Conservation (phyloP, 1,139 yeast genomes). For the Yarrowia galli region DNA sequence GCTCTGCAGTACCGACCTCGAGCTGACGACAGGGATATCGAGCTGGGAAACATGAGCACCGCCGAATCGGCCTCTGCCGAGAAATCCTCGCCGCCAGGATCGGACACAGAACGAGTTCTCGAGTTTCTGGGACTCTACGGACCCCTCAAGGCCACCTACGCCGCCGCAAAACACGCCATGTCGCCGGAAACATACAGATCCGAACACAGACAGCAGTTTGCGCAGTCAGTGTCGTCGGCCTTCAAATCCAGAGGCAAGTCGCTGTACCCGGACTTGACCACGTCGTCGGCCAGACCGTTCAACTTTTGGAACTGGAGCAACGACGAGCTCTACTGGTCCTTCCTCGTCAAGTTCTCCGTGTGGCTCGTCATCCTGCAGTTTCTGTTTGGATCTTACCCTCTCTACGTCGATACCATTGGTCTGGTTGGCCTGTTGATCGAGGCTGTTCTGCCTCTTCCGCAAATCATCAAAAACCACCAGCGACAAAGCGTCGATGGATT, state of each 20-base stretch:
- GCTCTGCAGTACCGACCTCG: slow-evolving; percentile 66
- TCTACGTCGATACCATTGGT: slow-evolving; percentile 69
- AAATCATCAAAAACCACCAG: slow-evolving; percentile 73
- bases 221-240: slow-evolving; percentile 6
- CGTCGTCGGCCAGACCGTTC: slow-evolving; percentile 58
- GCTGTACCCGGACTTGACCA: slow-evolving; percentile 9
- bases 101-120: slow-evolving; percentile 20
- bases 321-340: slow-evolving; percentile 69
- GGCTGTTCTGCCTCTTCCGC: slow-evolving; percentile 87
- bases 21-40: slow-evolving; percentile 15
- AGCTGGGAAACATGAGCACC: neutral
- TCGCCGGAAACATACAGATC: slow-evolving; percentile 4
- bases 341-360: slow-evolving; percentile 59
- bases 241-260: slow-evolving; percentile 29
- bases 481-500: slow-evolving; percentile 78
- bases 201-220: slow-evolving; percentile 19
- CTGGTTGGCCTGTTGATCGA: slow-evolving; percentile 77
- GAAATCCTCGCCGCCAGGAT: slow-evolving; percentile 9
- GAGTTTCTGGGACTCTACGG: slow-evolving; percentile 4
- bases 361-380: slow-evolving; percentile 57
- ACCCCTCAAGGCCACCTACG: neutral
- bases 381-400: slow-evolving; percentile 53
- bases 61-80: slow-evolving; percentile 3
- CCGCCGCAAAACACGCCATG: neutral
- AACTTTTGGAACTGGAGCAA: slow-evolving; percentile 89